Conservation (phyloP, 2,329 filamentous ascomycete genomes). For the Teratosphaeria pseudoeucalypti region DNA sequence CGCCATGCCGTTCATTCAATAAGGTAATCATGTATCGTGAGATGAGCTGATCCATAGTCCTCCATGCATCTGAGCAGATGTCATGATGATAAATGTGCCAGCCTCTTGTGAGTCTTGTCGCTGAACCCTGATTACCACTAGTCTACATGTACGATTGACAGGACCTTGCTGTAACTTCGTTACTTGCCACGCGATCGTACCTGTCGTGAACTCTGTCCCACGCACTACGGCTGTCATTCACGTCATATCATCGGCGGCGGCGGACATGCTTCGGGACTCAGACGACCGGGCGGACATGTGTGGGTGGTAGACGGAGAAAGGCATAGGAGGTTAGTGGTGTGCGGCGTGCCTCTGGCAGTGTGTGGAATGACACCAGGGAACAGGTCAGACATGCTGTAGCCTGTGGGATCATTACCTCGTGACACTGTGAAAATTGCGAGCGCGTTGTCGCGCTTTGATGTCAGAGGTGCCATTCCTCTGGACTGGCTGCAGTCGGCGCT, state of each 20-base stretch:
- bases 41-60: no score
- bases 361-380: not conserved
- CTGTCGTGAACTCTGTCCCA: not conserved
- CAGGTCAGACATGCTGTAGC: not conserved
- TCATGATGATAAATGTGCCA: not conserved
- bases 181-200: not conserved
- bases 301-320: not conserved
- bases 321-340: not conserved
- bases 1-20: no score
- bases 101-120: not conserved
- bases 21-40: no score
- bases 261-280: not conserved
- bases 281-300: not conserved
- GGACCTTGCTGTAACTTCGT: not conserved
- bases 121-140: not conserved
- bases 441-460: not conserved
- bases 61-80: not conserved
- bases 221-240: not conserved
- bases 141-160: not conserved
- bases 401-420: not conserved
- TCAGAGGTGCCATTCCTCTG: not conserved
- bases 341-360: not conserved
- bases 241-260: not conserved
- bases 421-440: not conserved
- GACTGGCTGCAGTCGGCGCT: not conserved